Base-by-base conservation (phyloP, 2,329 filamentous ascomycete genomes). In the Trichoderma atrobrunneum region DNA sequence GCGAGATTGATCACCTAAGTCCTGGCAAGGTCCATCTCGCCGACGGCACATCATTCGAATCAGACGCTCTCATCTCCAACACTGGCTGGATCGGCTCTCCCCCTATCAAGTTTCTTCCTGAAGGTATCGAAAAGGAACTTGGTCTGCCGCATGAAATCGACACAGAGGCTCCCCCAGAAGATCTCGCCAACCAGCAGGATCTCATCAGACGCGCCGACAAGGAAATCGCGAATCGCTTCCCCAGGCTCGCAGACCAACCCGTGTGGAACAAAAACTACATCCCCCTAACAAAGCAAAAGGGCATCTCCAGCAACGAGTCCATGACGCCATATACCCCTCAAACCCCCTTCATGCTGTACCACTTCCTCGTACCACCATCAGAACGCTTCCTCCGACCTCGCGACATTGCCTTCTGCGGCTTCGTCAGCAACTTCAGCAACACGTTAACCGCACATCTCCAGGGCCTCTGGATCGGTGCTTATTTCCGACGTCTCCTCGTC, bases 401-500 rank as follows among this genome's bases (percentile, higher is more conserved):
- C 8, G 81, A 86, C 73, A 79, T 86, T 36, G 84, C 82, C 0
- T 87, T 87, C 66, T 78, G 81, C 0, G 86, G 85, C 5, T 77
- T 79, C 16, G 74, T 84, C 26, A 80, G 81, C 73, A 84, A 83
- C 65, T 81, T 86, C 59, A 79, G 80, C 34, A 83, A 81, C 8
- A 72, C 79, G 3, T 80, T 83, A 2, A 78, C 80, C 4, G 81
- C 84, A 0, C 82, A 86, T 60, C 75, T 82, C 11, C 85, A 87
- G 75, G 87, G 87, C 0, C 82, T 92, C 3, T 92, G 90, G 90
- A 84, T 91, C 34, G 83, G 85, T 0, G 90, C 92, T 0, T 93
- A 89, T 77, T 87, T 95, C 65, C 76, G 79, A 3, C 77, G 77
- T 28, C 75, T 77, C 59, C 72, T 80, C 11, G 65, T 72, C 8